phyloP scores from a whole-genome alignment of 2,329 filamentous ascomycete genomes.

The Colletotrichum eleusines region DNA sequence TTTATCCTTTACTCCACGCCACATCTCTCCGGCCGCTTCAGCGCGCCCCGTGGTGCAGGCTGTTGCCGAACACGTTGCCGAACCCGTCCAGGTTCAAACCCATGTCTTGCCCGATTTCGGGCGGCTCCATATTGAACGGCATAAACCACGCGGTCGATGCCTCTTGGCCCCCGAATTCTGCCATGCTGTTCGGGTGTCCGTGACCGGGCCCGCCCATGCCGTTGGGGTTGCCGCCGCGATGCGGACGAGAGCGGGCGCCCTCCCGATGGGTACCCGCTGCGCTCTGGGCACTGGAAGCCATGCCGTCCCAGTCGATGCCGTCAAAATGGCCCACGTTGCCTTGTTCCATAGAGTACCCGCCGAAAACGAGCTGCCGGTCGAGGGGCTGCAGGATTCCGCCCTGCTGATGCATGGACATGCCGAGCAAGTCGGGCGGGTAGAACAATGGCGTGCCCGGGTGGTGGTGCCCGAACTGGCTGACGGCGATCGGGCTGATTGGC shows the following conservation, averaged over 20 bases:
- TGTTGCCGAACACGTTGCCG: slow-evolving; percentile 59
- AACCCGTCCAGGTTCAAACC: slow-evolving; percentile 62
- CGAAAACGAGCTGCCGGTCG: slow-evolving; percentile 81
- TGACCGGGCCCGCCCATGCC: slow-evolving; percentile 48
- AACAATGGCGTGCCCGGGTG: slow-evolving; percentile 54
- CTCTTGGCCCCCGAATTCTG: slow-evolving; percentile 53
- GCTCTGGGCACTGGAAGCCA: slow-evolving; percentile 50
- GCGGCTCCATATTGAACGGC: slow-evolving; percentile 90
- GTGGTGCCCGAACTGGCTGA: slow-evolving; percentile 53
- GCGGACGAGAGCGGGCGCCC: slow-evolving; percentile 21
- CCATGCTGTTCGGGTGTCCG: slow-evolving; percentile 41
- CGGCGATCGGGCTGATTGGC: slow-evolving; percentile 64
- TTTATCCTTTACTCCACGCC: background rate
- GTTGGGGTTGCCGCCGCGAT: slow-evolving; percentile 48
- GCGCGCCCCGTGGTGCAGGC: slow-evolving; percentile 45
- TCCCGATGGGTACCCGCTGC: slow-evolving; percentile 45
- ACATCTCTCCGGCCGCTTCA: background rate
- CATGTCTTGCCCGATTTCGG: slow-evolving; percentile 67
- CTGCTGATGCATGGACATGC: slow-evolving; percentile 63
- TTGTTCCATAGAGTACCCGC: slow-evolving; percentile 72
- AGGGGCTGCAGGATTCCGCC: slow-evolving; percentile 73
- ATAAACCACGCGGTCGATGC: slow-evolving; percentile 85
- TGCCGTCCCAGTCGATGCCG: slow-evolving; percentile 58
- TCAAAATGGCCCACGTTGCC: slow-evolving; percentile 56
- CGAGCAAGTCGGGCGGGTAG: slow-evolving; percentile 66